Conservation (phyloP, 805 yeast genomes). For the Metschnikowia drakensbergensis region DNA sequence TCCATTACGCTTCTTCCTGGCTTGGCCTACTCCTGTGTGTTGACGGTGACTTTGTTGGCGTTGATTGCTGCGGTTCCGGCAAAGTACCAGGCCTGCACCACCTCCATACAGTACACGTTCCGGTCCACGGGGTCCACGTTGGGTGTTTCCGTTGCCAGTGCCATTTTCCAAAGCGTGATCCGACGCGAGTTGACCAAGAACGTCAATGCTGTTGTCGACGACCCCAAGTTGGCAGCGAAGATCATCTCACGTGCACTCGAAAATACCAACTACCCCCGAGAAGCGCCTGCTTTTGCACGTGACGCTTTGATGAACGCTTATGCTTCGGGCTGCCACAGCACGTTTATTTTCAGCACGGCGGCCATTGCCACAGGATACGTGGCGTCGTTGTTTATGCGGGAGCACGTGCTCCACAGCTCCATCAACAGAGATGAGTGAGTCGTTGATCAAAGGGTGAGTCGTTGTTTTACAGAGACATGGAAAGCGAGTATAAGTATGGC, state of each 20-base stretch:
- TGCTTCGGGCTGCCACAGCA: slow-evolving; percentile 48
- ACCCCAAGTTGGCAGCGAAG: slow-evolving; percentile 32
- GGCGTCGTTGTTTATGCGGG: slow-evolving; percentile 48
- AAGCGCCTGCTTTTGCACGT: slow-evolving; percentile 52
- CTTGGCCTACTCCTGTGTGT: slow-evolving; percentile 58
- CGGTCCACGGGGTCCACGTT: slow-evolving; percentile 83
- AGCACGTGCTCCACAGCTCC: slow-evolving; percentile 53
- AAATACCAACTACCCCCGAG: slow-evolving; percentile 49
- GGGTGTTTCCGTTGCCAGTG: slow-evolving; percentile 69
- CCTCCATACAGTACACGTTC: slow-evolving; percentile 86
- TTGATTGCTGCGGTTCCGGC: slow-evolving; percentile 71
- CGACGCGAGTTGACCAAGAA: slow-evolving; percentile 17
- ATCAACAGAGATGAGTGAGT: slow-evolving; percentile 37
- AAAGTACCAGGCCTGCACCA: slow-evolving; percentile 74
- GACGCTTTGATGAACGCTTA: slow-evolving; percentile 49
- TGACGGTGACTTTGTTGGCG: slow-evolving; percentile 70
- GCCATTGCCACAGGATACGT: slow-evolving; percentile 39
- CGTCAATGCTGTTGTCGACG: slow-evolving; percentile 9
- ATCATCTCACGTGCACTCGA: slow-evolving; percentile 53
- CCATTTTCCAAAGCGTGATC: slow-evolving; percentile 56
- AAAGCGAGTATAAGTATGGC: too few species aligned
- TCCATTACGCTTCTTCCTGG: slow-evolving; percentile 52
- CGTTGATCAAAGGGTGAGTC: not conserved
- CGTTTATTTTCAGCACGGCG: slow-evolving; percentile 48
- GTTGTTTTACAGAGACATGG: too few species aligned